Conservation (phyloP, 345 rosid genomes). For the Moricandia arvensis region DNA sequence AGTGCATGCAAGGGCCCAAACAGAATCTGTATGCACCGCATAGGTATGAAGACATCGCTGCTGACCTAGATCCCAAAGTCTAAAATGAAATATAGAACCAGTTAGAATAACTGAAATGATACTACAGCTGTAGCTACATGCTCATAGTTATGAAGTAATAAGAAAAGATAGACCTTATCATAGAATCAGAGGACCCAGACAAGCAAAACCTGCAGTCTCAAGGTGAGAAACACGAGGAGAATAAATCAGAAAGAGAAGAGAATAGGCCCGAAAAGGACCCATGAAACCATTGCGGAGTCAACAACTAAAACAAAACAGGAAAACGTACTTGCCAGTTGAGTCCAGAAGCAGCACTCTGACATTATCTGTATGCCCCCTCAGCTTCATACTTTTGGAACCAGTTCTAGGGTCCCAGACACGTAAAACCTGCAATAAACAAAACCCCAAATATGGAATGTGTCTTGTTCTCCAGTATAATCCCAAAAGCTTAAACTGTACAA, state of each 20-base stretch:
- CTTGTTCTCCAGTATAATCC: conserved; percentile 4
- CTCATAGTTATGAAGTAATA: background rate
- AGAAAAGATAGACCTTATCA: conserved; percentile 77
- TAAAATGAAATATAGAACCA: conserved; percentile 37
- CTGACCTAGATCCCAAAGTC: conserved; percentile 99
- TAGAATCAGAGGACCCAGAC: conserved; percentile 98
- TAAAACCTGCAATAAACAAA: conserved; percentile 63
- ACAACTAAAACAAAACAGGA: background rate
- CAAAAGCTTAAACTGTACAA: background rate
- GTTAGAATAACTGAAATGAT: conserved; percentile 23
- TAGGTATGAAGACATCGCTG: conserved; percentile 98
- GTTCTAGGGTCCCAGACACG: conserved; percentile 99
- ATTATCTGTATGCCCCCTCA: conserved; percentile 96
- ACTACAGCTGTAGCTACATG: conserved; percentile 12
- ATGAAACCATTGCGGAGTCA: background rate
- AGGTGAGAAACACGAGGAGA: conserved; percentile 16
- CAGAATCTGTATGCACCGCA: conserved; percentile 99
- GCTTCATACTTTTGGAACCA: conserved; percentile 93
- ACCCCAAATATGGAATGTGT: background rate
- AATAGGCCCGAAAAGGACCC: background rate
- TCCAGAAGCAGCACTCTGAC: conserved; percentile 90
- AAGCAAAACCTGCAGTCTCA: conserved; percentile 77
- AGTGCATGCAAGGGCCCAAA: conserved; percentile 99
- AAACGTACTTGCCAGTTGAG: conserved; percentile 83
- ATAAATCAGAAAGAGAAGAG: conserved; percentile 18